These are phyloP conservation scores for Penicillium polonicum DNA, from an alignment of 2,329 filamentous ascomycete species.

Conservation along the genomic window DNA sequence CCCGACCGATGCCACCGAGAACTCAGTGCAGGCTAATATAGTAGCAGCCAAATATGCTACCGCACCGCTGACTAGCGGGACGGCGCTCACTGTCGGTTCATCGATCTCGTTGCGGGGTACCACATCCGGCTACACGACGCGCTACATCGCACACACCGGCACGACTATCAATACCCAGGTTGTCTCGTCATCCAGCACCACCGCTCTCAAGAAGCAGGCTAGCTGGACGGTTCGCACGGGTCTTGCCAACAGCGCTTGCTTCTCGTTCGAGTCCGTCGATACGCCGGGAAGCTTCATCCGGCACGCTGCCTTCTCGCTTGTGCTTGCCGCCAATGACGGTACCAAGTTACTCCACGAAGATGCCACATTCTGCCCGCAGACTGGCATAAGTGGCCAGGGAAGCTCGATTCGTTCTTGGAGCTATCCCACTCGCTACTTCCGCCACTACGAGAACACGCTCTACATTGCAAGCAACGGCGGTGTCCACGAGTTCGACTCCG, in stretches of 20 bases:
- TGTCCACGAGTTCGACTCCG: constrained; percentile 54
- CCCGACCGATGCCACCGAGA: constrained; percentile 59
- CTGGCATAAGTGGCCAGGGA: constrained; percentile 53
- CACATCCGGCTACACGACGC: constrained; percentile 54
- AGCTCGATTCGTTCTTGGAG: constrained; percentile 58
- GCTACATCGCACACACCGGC: constrained; percentile 56
- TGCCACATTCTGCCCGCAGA: constrained; percentile 61
- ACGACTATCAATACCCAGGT: constrained; percentile 55
- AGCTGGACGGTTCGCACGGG: constrained; percentile 57
- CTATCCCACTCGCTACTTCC: constrained; percentile 59
- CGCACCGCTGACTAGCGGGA: constrained; percentile 50
- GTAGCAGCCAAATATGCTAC: constrained; percentile 57
- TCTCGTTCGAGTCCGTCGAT: constrained; percentile 61
- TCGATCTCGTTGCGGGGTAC: constrained; percentile 57
- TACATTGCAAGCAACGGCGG: constrained; percentile 58
- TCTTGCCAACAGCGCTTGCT: constrained; percentile 57
- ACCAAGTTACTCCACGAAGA: constrained; percentile 60
- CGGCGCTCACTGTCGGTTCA: constrained; percentile 49
- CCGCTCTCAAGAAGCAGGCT: constrained; percentile 51
- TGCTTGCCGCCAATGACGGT: constrained; percentile 53
- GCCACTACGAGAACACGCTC: constrained; percentile 52
- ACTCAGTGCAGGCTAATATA: constrained; percentile 59
- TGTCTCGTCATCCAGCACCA: constrained; percentile 52
- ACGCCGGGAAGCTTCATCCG: constrained; percentile 59
- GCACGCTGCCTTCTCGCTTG: constrained; percentile 55